These are phyloP conservation scores for Penicillium sp. DNA, from an alignment of 2,329 filamentous ascomycete genomes.

Conservation along the genomic window DNA sequence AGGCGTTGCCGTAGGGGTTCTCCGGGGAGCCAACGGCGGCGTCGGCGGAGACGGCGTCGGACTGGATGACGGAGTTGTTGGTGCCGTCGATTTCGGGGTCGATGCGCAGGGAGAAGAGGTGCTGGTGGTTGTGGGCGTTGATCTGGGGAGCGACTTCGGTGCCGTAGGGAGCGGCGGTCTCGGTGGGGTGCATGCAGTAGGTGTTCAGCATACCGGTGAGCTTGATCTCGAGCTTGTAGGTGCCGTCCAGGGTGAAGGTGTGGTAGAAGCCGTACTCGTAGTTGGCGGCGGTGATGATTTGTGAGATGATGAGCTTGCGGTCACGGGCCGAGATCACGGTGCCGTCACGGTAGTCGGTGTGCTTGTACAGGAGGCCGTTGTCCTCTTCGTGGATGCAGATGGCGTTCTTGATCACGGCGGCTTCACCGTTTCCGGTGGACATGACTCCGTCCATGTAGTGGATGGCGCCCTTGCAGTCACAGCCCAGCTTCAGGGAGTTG, in stretches of 20 bases:
- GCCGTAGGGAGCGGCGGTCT: conserved; percentile 79
- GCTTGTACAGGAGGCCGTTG: conserved; percentile 57
- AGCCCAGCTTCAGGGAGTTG: conserved; percentile 30
- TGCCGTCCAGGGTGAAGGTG: conserved; percentile 87
- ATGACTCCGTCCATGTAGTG: conserved; percentile 30
- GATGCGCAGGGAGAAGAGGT: conserved; percentile 84
- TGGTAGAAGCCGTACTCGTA: conserved; percentile 86
- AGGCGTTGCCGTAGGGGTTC: conserved; percentile 66
- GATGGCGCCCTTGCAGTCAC: conserved; percentile 31
- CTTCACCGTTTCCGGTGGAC: conserved; percentile 22
- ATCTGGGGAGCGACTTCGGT: conserved; percentile 85
- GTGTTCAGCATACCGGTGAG: conserved; percentile 91
- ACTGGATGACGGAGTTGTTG: conserved; percentile 70
- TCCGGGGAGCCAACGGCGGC: conserved; percentile 63
- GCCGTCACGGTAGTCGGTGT: conserved; percentile 85
- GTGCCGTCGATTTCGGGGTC: conserved; percentile 82
- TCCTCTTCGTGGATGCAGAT: conserved; percentile 33
- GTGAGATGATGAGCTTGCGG: conserved; percentile 79
- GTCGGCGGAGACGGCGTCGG: conserved; percentile 38
- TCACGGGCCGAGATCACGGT: conserved; percentile 80
- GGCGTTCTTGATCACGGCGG: conserved; percentile 27
- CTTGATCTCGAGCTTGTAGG: conserved; percentile 84
- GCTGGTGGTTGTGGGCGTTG: conserved; percentile 92
- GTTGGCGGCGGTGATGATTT: conserved; percentile 91
- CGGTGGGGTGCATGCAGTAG: conserved; percentile 72